Evolutionary conservation across 106 monocot species (phyloP).

Genomic region (Dioscorea zingiberensis): DNA sequence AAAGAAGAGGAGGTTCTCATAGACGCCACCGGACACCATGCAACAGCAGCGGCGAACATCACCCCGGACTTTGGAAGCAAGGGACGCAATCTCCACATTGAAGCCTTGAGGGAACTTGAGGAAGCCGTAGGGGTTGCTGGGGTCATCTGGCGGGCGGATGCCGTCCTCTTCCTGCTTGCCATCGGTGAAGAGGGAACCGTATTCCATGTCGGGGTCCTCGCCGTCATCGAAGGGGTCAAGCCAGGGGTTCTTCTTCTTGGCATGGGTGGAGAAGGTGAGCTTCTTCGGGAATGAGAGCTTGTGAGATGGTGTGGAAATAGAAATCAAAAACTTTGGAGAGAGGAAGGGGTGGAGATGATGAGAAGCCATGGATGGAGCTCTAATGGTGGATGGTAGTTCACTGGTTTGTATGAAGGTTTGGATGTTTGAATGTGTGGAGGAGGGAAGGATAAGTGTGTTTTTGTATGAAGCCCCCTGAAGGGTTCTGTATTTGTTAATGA

Average conservation of each 20-base stretch:
- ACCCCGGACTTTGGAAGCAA: slow-evolving; percentile 64
- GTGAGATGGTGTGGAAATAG: background rate
- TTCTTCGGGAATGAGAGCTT: background rate
- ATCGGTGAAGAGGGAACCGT: slow-evolving; percentile 44
- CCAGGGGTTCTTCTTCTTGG: slow-evolving; percentile 90
- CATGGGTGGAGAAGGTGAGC: background rate
- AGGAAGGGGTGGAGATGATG: background rate
- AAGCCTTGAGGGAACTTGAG: slow-evolving; percentile 76
- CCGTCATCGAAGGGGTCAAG: slow-evolving; percentile 92
- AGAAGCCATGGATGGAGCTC: background rate
- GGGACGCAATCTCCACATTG: slow-evolving; percentile 57
- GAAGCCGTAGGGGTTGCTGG: slow-evolving; percentile 77
- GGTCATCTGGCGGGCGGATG: slow-evolving; percentile 63
- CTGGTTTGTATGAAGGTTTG: background rate
- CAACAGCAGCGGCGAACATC: slow-evolving; percentile 84
- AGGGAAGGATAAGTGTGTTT: slow-evolving; percentile 4
- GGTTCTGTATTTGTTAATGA: no score
- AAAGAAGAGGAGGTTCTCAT: slow-evolving; percentile 85
- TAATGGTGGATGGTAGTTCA: background rate
- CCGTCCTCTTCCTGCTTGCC: slow-evolving; percentile 94
- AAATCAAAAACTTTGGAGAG: slow-evolving; percentile 2
- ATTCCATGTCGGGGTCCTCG: slow-evolving; percentile 56
- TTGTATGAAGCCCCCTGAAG: no score
- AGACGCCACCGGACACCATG: slow-evolving; percentile 75
- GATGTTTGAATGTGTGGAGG: slow-evolving; percentile 45